Percentiles rank a stretch among this genome's conserved stretches.
Evolutionary conservation across 2,329 filamentous ascomycete genomes (phyloP).

Genomic region (Fusarium guadeloupense): DNA sequence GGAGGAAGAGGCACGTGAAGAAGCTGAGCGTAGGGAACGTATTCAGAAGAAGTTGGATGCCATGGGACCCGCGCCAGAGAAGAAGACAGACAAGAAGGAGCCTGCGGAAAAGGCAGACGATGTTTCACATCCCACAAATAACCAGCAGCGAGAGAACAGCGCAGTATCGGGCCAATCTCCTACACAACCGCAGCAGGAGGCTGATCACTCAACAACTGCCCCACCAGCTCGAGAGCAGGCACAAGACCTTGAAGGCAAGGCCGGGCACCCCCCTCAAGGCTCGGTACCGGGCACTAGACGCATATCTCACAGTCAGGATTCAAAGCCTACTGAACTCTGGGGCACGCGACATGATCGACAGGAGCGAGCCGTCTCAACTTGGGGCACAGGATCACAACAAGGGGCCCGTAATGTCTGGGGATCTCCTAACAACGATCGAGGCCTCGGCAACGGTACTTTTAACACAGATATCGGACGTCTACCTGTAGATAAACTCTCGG

Average conservation of each 20-base stretch:
- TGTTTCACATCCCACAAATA: constrained; percentile 44
- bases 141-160: constrained; percentile 47
- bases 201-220: constrained; percentile 4
- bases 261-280: constrained; percentile 21
- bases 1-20: constrained; percentile 76
- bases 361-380: constrained; percentile 59
- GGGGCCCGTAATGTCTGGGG: constrained; percentile 75
- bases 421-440: constrained; percentile 74
- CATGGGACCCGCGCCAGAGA: constrained; percentile 71
- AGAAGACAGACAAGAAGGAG: constrained; percentile 66
- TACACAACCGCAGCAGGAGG: constrained; percentile 34
- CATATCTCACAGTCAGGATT: constrained; percentile 47
- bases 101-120: constrained; percentile 53
- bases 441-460: constrained; percentile 82
- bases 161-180: constrained; percentile 6
- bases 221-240: constrained; percentile 14
- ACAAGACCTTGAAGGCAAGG: constrained; percentile 20
- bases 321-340: constrained; percentile 51
- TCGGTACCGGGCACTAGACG: constrained; percentile 39
- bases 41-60: constrained; percentile 77
- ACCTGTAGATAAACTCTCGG: constrained; percentile 48
- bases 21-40: constrained; percentile 75
- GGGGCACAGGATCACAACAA: constrained; percentile 57
- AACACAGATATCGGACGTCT: constrained; percentile 66
- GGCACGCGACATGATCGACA: constrained; percentile 50